Evolutionary conservation across 495 filamentous ascomycete genomes (phyloP), one percentile per base, ranked within the genome.

Genomic region (Aspergillus egyptiacus): DNA sequence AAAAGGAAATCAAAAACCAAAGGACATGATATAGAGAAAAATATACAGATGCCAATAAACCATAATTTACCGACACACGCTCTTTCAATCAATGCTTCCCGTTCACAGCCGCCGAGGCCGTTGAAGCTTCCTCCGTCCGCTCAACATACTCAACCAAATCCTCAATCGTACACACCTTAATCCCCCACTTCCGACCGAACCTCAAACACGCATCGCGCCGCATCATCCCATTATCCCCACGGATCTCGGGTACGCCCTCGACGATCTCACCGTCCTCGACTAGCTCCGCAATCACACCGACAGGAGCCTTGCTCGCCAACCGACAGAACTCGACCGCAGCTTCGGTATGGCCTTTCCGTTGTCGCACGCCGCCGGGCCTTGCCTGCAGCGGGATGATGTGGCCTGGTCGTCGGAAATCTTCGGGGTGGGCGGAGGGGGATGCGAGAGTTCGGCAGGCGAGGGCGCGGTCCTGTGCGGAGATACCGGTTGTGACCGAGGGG

Each of bases 141-240:
- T 95, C 85, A 39, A 97, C 62, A 65, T 91, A 87, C 48, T 64
- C 72, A 31, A 91, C 85, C 68, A 98, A 68, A 64, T 87, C 89
- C 62, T 90, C 91, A 69, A 98, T 97, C 6, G 93, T 97, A 66
- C 91, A 95, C 32, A 95, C 89, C 70, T 84, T 91, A 53, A 97
- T 68, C 8, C 89, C 90, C 84, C 87, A 97, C 63, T 76, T 81
- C 66, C 79, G 79, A 10, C 89, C 94, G 77, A 98, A 98, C 25
- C 69, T 76, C 61, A 98, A 73, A 63, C 93, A 97, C 3, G 78
- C 85, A 76, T 97, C 91, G 50, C 89, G 79, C 55, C 90, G 70
- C 87, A 96, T 86, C 93, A 97, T 98, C 2, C 82, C 87, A 15
- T 83, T 81, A 31, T 80, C 79, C 14, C 74, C 74, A 8, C 65